Conservation (phyloP, 1,284 basidiomycete genomes). For the Moniliophthora roreri region DNA sequence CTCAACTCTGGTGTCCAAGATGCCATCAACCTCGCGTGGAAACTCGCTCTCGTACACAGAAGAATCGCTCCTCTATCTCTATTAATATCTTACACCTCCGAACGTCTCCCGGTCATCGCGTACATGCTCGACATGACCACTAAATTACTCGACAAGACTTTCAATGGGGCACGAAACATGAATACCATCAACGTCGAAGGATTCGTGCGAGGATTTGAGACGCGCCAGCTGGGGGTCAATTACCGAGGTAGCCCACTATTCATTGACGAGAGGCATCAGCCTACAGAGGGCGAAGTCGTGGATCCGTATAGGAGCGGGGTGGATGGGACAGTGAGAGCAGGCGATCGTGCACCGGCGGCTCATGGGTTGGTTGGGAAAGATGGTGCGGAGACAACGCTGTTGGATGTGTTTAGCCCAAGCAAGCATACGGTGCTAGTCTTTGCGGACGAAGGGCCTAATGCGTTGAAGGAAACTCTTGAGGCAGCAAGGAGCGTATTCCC, state of each 20-base stretch:
- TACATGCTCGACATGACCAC: conserved; percentile 26
- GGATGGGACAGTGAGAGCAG: conserved; percentile 17
- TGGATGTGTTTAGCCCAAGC: conserved; percentile 21
- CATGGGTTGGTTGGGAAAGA: conserved; percentile 11
- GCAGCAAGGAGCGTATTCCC: background rate
- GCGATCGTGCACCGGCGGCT: conserved; percentile 27
- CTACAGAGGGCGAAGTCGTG: background rate
- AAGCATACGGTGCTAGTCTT: conserved; percentile 27
- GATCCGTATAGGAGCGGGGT: conserved; percentile 16
- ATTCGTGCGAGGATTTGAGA: conserved; percentile 13
- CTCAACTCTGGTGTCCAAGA: conserved; percentile 28
- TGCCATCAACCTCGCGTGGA: conserved; percentile 29
- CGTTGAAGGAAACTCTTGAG: no score
- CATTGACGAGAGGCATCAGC: conserved; percentile 20
- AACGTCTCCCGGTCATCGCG: conserved; percentile 29
- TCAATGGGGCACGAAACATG: background rate
- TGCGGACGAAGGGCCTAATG: background rate
- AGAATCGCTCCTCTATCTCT: conserved; percentile 20
- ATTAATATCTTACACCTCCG: conserved; percentile 24
- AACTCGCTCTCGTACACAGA: conserved; percentile 27
- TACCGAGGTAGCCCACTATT: conserved; percentile 31
- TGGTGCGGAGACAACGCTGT: conserved; percentile 15
- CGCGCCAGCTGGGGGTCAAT: conserved; percentile 34
- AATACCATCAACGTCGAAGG: background rate
- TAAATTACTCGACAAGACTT: conserved; percentile 8